A percentile compares a stretch with the other conserved stretches of the same genome.
These are phyloP conservation scores for bread wheat (Triticum aestivum) DNA, from an alignment of 176 grass and related monocot species.

Conservation along the genomic window DNA sequence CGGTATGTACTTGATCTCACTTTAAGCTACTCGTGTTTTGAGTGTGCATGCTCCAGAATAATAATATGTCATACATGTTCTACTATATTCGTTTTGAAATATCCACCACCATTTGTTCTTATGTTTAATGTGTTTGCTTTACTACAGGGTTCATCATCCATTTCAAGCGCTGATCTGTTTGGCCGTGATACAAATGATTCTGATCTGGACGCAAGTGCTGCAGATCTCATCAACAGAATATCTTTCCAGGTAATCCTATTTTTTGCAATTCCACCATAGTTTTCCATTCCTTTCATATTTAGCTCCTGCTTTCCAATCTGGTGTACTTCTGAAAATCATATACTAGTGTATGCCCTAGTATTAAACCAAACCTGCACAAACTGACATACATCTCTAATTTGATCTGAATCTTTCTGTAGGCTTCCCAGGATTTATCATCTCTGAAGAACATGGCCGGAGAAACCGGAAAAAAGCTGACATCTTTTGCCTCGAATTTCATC, in stretches of 20 bases:
- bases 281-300: neutral
- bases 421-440: conserved; percentile 86
- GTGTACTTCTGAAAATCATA: neutral
- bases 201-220: conserved; percentile 59
- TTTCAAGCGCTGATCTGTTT: conserved; percentile 83
- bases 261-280: neutral
- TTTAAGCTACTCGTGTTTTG: neutral
- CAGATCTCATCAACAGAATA: conserved; percentile 75
- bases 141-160: conserved; percentile 69
- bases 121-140: neutral
- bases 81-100: neutral
- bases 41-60: neutral
- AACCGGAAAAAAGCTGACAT: conserved; percentile 84
- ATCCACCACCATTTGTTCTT: neutral
- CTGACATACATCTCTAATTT: neutral
- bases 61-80: neutral
- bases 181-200: conserved; percentile 42
- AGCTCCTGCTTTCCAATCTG: neutral
- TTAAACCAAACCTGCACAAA: neutral
- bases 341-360: neutral
- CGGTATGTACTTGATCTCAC: neutral
- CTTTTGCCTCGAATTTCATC: conserved; percentile 78
- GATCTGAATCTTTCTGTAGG: conserved; percentile 35
- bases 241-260: conserved; percentile 69
- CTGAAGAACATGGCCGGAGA: conserved; percentile 92